Evolutionary conservation across 2,329 filamentous ascomycete genomes (phyloP), one percentile per base, ranked within the genome.

Genomic region (Botrytis byssoidea): DNA sequence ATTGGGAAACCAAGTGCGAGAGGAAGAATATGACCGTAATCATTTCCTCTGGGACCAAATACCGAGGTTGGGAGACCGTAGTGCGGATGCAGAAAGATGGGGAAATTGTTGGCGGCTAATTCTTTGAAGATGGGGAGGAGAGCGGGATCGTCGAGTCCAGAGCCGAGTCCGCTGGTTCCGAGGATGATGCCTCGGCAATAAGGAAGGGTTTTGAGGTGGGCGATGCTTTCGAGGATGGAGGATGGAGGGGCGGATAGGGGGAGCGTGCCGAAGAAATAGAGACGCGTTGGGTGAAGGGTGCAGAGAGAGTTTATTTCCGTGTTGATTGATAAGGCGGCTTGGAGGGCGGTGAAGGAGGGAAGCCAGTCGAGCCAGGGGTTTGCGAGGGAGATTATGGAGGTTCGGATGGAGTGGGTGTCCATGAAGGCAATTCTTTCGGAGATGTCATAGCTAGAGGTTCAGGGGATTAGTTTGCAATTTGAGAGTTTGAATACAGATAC

Each of bases 291-390:
- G 74, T 91, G 87, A 66, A 85, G 81, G 9, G 83, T 85, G 83
- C 95, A 97, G 82, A 94, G 91, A 63, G 81, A 79, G 68, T 94
- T 89, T 70, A 97, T 91, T 77, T 95, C 93, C 77, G 91, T 85
- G 82, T 97, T 98, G 81, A 97, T 91, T 0, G 85, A 85, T 71
- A 83, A 80, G 0, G 93, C 93, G 67, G 91, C 89, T 44, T 83
- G 81, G 2, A 87, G 88, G 0, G 93, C 92, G 76, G 91, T 88
- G 6, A 84, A 81, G 0, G 88, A 80, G 16, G 85, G 81, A 0
- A 97, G 83, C 80, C 97, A 98, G 83, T 98, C 95, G 3, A 98
- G 87, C 95, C 95, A 98, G 0, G 95, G 95, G 80, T 98, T 98
- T 22, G 95, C 95, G 35, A 97, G 89, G 0, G 93, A 96, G 76